Conservation (phyloP, 2,329 filamentous ascomycete genomes). For the Beauveria scarabaeidicola region DNA sequence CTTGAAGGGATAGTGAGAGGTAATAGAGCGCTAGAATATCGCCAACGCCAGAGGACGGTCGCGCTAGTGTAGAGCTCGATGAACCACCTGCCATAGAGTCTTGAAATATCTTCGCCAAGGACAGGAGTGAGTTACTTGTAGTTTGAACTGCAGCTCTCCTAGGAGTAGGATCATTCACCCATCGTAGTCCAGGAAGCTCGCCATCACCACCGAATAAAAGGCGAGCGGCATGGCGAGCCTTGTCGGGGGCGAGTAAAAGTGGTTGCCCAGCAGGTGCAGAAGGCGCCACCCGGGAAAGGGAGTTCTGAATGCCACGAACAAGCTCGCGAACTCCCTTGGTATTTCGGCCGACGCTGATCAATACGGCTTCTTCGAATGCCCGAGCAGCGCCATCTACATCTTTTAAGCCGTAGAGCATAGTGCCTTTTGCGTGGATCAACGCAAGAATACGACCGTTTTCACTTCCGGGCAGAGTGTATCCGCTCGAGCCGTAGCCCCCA, state of each 20-base stretch:
- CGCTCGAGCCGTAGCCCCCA: constrained; percentile 52
- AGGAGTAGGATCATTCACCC: constrained; percentile 61
- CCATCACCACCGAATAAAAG: constrained; percentile 72
- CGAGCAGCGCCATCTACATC: constrained; percentile 72
- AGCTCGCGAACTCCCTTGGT: constrained; percentile 66
- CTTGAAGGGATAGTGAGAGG: constrained; percentile 84
- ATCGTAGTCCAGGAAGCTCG: constrained; percentile 69
- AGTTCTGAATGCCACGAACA: constrained; percentile 67
- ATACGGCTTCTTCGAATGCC: constrained; percentile 89
- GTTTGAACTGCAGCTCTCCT: constrained; percentile 79
- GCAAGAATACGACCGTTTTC: constrained; percentile 91
- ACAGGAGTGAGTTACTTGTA: constrained; percentile 90
- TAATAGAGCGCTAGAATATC: constrained; percentile 96
- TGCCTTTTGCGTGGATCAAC: constrained; percentile 96
- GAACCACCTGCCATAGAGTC: constrained; percentile 79
- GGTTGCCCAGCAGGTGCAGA: constrained; percentile 31
- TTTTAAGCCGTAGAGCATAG: constrained; percentile 87
- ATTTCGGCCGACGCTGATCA: constrained; percentile 72
- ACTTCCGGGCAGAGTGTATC: constrained; percentile 72
- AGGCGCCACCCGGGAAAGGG: constrained; percentile 43
- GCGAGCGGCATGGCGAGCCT: constrained; percentile 71
- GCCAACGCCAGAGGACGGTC: constrained; percentile 66
- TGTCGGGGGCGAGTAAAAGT: constrained; percentile 73
- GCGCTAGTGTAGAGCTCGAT: constrained; percentile 43
- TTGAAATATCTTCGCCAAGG: constrained; percentile 94